Conservation (phyloP, 2,329 filamentous ascomycete species). For the Pseudocercospora musae region DNA sequence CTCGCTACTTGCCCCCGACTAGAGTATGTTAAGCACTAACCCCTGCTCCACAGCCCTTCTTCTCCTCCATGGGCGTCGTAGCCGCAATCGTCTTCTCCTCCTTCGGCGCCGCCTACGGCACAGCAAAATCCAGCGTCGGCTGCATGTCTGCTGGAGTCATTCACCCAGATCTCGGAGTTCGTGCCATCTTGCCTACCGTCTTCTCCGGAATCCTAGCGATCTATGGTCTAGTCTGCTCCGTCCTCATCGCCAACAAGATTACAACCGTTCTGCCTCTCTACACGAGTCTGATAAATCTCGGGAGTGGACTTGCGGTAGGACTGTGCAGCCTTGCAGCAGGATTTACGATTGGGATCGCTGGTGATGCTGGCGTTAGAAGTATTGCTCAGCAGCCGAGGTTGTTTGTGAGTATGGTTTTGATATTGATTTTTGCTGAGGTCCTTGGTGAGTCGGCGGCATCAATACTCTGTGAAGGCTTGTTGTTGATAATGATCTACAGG, state of each 20-base stretch:
- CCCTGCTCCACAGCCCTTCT: conserved; percentile 13
- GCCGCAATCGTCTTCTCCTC: conserved; percentile 20
- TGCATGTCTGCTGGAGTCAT: conserved; percentile 12
- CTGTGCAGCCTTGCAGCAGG: conserved; percentile 16
- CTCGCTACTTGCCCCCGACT: neutral
- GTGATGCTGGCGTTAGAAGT: conserved; percentile 16
- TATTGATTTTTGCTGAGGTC: conserved; percentile 20
- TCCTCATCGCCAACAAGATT: conserved; percentile 19
- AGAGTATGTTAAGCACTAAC: neutral
- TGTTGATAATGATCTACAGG: conserved; percentile 10
- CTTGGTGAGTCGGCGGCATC: conserved; percentile 11
- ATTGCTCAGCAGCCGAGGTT: conserved; percentile 12
- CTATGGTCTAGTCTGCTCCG: conserved; percentile 16
- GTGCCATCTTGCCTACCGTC: conserved; percentile 14
- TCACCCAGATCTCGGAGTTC: conserved; percentile 17
- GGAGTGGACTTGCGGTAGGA: conserved; percentile 15
- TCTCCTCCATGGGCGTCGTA: conserved; percentile 20
- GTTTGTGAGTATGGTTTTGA: conserved; percentile 18
- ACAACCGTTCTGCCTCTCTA: conserved; percentile 11
- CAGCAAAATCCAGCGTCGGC: conserved; percentile 19
- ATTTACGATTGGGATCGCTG: conserved; percentile 19
- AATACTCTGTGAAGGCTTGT: neutral
- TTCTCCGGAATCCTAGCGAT: conserved; percentile 20
- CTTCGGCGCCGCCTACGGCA: conserved; percentile 21
- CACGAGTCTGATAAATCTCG: conserved; percentile 16